Percentiles rank a stretch among this genome's conserved stretches.
Conservation (phyloP, 2,329 filamentous ascomycete species). For the Penicillium thymicola region DNA sequence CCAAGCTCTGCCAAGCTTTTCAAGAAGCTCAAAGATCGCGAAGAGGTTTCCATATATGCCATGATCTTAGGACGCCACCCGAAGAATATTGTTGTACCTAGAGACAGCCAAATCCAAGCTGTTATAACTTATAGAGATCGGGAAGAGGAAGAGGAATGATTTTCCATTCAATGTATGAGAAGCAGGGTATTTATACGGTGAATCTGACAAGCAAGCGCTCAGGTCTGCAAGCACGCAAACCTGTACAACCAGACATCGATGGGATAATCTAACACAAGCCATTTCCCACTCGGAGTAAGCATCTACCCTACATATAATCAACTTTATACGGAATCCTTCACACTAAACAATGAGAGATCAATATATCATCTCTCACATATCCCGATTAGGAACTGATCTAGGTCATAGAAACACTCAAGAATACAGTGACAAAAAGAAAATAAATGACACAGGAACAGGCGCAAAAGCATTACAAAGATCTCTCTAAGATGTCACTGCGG, state of each 20-base stretch:
- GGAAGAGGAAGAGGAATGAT: no score
- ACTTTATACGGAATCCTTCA: neutral
- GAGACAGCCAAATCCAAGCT: neutral
- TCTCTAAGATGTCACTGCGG: conserved; percentile 18
- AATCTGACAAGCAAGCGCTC: no score
- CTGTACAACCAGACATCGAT: no score
- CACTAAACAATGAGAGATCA: neutral
- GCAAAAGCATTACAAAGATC: conserved; percentile 11
- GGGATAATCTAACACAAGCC: no score
- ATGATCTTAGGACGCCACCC: neutral
- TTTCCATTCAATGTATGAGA: no score
- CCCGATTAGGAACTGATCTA: conserved; percentile 27
- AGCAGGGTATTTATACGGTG: no score
- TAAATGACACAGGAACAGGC: conserved; percentile 28
- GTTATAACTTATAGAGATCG: no score
- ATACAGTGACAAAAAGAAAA: conserved; percentile 29
- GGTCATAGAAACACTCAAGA: conserved; percentile 26
- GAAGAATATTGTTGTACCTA: neutral
- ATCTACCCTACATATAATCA: neutral
- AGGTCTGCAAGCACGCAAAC: no score
- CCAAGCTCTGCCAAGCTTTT: neutral
- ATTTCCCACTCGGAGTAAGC: neutral
- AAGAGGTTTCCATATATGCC: neutral
- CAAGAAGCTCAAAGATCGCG: neutral
- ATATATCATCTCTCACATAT: conserved; percentile 10